These are phyloP conservation scores for Grigorovia yakushimaensis DNA, from an alignment of 805 yeast species.

Conservation along the genomic window DNA sequence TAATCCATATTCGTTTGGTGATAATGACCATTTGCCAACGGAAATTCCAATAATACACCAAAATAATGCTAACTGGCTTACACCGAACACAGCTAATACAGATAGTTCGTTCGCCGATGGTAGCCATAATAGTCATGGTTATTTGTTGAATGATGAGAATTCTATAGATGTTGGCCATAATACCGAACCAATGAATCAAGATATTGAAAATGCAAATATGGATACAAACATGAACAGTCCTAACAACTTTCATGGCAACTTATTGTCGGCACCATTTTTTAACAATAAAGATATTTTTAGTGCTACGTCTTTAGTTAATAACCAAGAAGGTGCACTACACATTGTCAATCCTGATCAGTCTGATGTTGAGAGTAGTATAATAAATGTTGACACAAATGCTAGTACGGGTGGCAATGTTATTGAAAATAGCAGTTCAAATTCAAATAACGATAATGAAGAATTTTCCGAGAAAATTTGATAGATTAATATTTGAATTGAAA, in stretches of 20 bases:
- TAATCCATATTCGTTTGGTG: slow-evolving; percentile 30
- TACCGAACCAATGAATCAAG: background rate
- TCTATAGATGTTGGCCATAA: background rate
- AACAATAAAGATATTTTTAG: slow-evolving; percentile 41
- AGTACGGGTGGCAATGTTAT: background rate
- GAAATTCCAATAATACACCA: slow-evolving; percentile 10
- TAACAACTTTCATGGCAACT: slow-evolving; percentile 1
- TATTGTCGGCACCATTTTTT: slow-evolving; percentile 15
- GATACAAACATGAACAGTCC: background rate
- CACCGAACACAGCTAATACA: slow-evolving; percentile 1
- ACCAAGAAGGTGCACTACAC: slow-evolving; percentile 34
- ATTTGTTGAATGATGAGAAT: background rate
- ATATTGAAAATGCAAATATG: background rate
- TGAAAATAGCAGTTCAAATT: background rate
- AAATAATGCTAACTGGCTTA: background rate
- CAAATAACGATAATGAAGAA: background rate
- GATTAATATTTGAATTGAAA: background rate
- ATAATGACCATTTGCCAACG: slow-evolving; percentile 21
- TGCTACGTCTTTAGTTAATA: slow-evolving; percentile 46
- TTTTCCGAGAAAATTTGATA: background rate
- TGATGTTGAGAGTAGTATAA: slow-evolving; percentile 1
- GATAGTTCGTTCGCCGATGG: background rate
- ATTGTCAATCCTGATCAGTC: slow-evolving; percentile 40
- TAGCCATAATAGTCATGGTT: background rate
- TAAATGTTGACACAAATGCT: background rate